Evolutionary conservation across 2,329 filamentous ascomycete genomes (phyloP).

Genomic region (Colletotrichum tropicicola): DNA sequence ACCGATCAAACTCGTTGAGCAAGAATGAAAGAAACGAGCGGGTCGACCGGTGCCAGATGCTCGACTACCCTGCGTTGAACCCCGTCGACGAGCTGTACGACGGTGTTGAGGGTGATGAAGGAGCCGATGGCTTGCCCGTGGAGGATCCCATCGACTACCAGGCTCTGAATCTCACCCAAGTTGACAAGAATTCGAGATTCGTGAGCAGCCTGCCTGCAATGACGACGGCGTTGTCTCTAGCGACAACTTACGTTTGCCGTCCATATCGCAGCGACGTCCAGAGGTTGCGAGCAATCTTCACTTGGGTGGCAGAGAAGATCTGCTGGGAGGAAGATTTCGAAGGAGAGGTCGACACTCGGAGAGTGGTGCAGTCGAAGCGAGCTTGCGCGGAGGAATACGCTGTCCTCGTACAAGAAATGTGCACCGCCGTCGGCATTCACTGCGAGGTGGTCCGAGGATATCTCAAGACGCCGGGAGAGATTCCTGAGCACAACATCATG

Average conservation of each 20-base stretch:
- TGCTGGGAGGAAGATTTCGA: conserved; percentile 96
- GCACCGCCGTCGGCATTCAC: conserved; percentile 84
- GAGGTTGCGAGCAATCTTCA: conserved; percentile 92
- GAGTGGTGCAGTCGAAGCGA: conserved; percentile 84
- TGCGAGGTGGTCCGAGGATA: conserved; percentile 90
- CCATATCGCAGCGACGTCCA: conserved; percentile 96
- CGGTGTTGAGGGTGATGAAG: conserved; percentile 89
- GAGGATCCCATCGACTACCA: conserved; percentile 83
- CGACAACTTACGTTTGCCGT: conserved; percentile 91
- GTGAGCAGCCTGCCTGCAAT: conserved; percentile 83
- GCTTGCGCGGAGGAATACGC: conserved; percentile 92
- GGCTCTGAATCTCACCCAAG: conserved; percentile 80
- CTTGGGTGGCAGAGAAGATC: conserved; percentile 95
- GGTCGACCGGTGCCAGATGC: conserved; percentile 90
- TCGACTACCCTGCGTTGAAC: conserved; percentile 88
- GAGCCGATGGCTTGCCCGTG: conserved; percentile 85
- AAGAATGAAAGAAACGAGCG: conserved; percentile 87
- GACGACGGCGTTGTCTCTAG: conserved; percentile 82
- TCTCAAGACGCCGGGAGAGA: conserved; percentile 88
- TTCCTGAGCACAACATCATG: conserved; percentile 80
- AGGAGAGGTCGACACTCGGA: conserved; percentile 81
- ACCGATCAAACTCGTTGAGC: conserved; percentile 92
- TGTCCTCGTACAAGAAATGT: conserved; percentile 91
- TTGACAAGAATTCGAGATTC: conserved; percentile 96
- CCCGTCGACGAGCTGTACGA: conserved; percentile 91